Percentiles rank a stretch among this genome's conserved stretches.
Conservation (phyloP, 1,284 basidiomycete species). For the Chondrostereum purpureum region DNA sequence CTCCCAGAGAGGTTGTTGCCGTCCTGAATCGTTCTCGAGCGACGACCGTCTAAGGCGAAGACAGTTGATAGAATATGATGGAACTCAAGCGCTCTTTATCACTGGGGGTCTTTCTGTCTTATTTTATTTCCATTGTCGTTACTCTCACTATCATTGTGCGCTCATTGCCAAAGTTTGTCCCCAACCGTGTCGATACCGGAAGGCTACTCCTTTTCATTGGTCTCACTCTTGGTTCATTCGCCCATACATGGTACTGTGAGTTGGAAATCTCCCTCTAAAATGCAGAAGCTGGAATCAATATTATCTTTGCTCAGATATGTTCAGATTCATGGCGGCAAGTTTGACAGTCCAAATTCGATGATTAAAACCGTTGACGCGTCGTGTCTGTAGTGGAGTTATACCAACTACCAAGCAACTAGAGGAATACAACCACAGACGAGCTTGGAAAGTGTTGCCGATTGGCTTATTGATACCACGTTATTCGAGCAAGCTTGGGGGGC, state of each 20-base stretch:
- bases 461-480: conserved; percentile 55
- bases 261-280: conserved; percentile 13
- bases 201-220: conserved; percentile 22
- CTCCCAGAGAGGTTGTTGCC: too few species aligned
- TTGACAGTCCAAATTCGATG: background rate
- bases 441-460: conserved; percentile 38
- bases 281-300: conserved; percentile 4
- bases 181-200: conserved; percentile 10
- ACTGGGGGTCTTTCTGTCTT: conserved; percentile 39
- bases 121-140: conserved; percentile 37
- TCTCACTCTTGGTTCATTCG: conserved; percentile 34
- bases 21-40: too few species aligned
- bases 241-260: conserved; percentile 63
- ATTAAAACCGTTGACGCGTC: too few species aligned
- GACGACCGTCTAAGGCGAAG: too few species aligned
- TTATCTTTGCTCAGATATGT: conserved; percentile 36
- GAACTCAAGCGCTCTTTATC: too few species aligned
- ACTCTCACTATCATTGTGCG: conserved; percentile 32
- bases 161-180: conserved; percentile 18
- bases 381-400: conserved; percentile 51
- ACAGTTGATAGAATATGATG: too few species aligned
- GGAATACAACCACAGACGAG: conserved; percentile 9
- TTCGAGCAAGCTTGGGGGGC: conserved; percentile 52
- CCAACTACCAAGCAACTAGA: conserved; percentile 30
- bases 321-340: conserved; percentile 45